Conservation (phyloP, 2,329 filamentous ascomycete species). For the Pseudogymnoascus sp. region DNA sequence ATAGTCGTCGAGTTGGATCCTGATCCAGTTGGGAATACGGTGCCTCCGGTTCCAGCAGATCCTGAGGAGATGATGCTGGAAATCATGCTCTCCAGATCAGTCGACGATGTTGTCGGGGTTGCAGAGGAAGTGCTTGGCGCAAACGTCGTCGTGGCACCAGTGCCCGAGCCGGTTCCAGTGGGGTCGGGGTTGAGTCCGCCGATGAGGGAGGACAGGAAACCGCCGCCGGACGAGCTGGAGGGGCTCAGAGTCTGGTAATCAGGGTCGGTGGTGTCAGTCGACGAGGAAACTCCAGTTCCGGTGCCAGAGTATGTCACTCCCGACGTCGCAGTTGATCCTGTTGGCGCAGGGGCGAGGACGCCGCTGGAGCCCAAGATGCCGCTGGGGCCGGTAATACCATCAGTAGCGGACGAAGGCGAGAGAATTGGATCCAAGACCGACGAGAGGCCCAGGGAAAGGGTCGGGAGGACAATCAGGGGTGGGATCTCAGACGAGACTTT, state of each 20-base stretch:
- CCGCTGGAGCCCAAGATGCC: not conserved
- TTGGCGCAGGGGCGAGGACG: not conserved
- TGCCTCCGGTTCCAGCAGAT: not conserved
- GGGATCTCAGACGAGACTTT: not conserved
- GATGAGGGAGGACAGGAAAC: not conserved
- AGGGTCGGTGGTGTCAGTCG: slow-evolving; percentile 20
- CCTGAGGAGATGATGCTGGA: not conserved
- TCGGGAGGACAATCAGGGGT: not conserved
- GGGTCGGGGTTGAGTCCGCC: not conserved
- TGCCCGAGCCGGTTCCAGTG: not conserved
- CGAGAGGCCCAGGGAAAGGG: not conserved
- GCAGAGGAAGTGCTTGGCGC: not conserved
- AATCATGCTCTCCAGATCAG: not conserved
- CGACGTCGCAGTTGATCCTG: not conserved
- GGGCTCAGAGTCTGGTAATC: not conserved
- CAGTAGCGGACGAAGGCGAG: not conserved
- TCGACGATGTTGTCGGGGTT: not conserved
- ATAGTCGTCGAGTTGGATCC: not conserved
- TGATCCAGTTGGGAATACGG: not conserved
- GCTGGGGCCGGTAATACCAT: slow-evolving; percentile 12
- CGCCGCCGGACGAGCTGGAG: not conserved
- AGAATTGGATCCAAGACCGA: not conserved
- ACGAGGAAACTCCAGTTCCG: slow-evolving; percentile 12
- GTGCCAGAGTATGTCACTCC: slow-evolving; percentile 12
- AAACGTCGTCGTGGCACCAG: not conserved